These are phyloP conservation scores for Xerocomus amazonicus DNA, from an alignment of 1,284 basidiomycete genomes.

Conservation along the genomic window DNA sequence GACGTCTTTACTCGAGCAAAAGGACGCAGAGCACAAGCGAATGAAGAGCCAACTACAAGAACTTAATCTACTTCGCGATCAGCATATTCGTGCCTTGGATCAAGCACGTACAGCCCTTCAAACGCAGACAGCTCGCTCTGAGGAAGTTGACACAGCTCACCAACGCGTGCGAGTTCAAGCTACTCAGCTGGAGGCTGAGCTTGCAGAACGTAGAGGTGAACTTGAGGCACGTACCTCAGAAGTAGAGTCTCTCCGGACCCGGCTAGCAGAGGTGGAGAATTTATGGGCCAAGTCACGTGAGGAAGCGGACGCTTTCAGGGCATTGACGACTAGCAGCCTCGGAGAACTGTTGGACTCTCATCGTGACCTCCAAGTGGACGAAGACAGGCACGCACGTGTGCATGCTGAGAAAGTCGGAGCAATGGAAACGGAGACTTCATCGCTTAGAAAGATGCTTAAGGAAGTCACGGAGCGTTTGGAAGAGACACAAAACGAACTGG, in stretches of 20 bases:
- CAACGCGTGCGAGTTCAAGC: conserved; percentile 67
- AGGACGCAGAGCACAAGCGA: conserved; percentile 74
- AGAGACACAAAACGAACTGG: conserved; percentile 65
- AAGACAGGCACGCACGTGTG: conserved; percentile 67
- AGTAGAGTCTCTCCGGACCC: conserved; percentile 61
- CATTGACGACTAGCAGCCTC: conserved; percentile 78
- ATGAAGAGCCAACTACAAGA: conserved; percentile 71
- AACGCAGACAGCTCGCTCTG: conserved; percentile 72
- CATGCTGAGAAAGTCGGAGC: conserved; percentile 80
- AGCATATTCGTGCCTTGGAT: conserved; percentile 83
- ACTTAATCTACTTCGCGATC: conserved; percentile 64
- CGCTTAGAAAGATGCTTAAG: conserved; percentile 73
- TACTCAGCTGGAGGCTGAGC: conserved; percentile 63
- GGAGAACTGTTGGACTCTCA: conserved; percentile 84
- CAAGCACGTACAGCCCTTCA: conserved; percentile 79
- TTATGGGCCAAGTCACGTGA: conserved; percentile 86
- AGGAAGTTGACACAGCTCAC: conserved; percentile 79
- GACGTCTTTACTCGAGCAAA: conserved; percentile 72
- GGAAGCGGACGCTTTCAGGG: conserved; percentile 83
- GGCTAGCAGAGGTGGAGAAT: conserved; percentile 75
- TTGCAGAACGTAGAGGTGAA: conserved; percentile 76
- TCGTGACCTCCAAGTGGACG: conserved; percentile 74
- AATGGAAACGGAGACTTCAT: conserved; percentile 73
- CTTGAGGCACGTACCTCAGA: conserved; percentile 72
- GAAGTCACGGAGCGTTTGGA: conserved; percentile 73